A percentile compares a stretch with the other conserved stretches of the same genome.
These are phyloP conservation scores for Ascosphaera apis DNA, from an alignment of 2,329 filamentous ascomycete genomes.

Conservation along the genomic window DNA sequence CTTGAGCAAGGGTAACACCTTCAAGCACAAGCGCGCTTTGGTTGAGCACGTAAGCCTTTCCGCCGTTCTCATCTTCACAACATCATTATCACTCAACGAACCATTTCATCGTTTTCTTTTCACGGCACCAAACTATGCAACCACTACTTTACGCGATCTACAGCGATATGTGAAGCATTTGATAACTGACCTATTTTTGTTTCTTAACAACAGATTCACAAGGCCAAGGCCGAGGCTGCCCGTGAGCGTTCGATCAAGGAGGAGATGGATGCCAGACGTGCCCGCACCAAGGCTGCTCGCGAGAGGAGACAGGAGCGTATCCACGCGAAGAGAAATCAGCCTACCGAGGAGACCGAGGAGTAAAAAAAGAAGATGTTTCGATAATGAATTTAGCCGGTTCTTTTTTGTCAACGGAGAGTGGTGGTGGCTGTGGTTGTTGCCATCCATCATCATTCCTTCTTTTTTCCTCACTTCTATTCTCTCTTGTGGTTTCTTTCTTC, in stretches of 20 bases:
- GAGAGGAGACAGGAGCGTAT: conserved; percentile 93
- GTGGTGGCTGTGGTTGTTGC: too few species aligned
- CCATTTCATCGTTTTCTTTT: not conserved
- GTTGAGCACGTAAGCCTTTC: conserved; percentile 80
- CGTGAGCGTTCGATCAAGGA: conserved; percentile 93
- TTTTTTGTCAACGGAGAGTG: too few species aligned
- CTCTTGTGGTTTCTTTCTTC: too few species aligned
- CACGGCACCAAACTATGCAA: not conserved
- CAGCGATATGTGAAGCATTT: not conserved
- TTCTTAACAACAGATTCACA: conserved; percentile 57
- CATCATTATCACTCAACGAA: conserved; percentile 7
- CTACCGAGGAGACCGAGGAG: conserved; percentile 45
- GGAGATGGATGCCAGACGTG: conserved; percentile 99
- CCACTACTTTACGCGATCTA: not conserved
- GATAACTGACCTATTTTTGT: not conserved
- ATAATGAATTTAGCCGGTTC: too few species aligned
- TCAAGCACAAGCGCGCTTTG: conserved; percentile 99
- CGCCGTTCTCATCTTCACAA: conserved; percentile 1
- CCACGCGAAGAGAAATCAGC: conserved; percentile 69
- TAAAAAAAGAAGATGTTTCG: conserved; percentile 17
- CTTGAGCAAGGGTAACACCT: conserved; percentile 99
- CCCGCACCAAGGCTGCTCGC: conserved; percentile 99
- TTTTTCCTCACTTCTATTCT: too few species aligned
- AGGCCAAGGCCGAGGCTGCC: conserved; percentile 97
- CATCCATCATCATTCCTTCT: too few species aligned